These are phyloP conservation scores for Backusella tarrabulga DNA, from an alignment of 192 early-diverging fungal genomes.

Conservation along the genomic window DNA sequence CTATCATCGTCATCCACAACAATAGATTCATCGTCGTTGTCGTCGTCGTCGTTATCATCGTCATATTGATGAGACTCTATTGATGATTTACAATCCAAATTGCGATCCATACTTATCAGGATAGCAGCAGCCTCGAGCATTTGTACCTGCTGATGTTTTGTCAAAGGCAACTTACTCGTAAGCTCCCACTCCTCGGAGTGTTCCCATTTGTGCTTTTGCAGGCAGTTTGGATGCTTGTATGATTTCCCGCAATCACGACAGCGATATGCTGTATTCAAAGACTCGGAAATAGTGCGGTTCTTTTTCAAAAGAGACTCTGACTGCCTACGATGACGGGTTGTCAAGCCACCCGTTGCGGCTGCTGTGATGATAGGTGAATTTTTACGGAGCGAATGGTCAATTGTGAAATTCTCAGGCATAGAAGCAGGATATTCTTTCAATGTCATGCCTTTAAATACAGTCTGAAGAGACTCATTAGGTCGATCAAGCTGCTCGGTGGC, in stretches of 20 bases:
- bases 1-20: background rate
- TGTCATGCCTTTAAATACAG: conserved; percentile 17
- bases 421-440: conserved; percentile 16
- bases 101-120: conserved; percentile 49
- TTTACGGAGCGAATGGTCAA: conserved; percentile 21
- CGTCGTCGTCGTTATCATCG: background rate
- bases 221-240: conserved; percentile 63
- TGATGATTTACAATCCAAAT: background rate
- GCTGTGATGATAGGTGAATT: conserved; percentile 8
- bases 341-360: conserved; percentile 6
- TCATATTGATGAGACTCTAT: background rate
- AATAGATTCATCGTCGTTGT: conserved; percentile 9
- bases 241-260: conserved; percentile 61
- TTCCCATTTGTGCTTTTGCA: conserved; percentile 67
- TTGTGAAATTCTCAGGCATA: conserved; percentile 28
- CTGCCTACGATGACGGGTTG: conserved; percentile 1
- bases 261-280: conserved; percentile 8
- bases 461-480: conserved; percentile 13
- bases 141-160: conserved; percentile 69
- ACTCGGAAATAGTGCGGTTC: background rate
- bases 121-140: conserved; percentile 65
- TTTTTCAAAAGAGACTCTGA: background rate
- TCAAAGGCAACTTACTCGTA: conserved; percentile 52
- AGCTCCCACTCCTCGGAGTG: conserved; percentile 64
- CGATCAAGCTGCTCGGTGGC: background rate